phyloP scores from a whole-genome alignment of 2,329 filamentous ascomycete species.

The Pseudogymnoascus sp. region DNA sequence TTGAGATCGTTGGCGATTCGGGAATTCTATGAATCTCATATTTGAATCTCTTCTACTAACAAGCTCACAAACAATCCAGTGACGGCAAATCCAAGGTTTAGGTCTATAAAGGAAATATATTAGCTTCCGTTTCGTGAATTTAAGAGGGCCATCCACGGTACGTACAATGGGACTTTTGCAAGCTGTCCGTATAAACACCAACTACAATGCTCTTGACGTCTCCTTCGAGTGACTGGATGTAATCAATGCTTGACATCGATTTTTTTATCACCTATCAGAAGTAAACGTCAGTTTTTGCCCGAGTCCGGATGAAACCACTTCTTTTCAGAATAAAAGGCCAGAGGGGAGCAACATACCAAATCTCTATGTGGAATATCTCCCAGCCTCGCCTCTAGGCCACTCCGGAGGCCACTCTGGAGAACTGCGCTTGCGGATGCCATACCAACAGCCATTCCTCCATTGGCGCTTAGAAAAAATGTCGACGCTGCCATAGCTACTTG shows the following conservation, averaged over 20 bases:
- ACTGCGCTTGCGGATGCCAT: slow-evolving; percentile 19
- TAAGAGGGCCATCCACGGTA: neutral
- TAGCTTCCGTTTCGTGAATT: neutral
- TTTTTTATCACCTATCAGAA: neutral
- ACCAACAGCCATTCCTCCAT: slow-evolving; percentile 20
- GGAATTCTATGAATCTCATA: neutral
- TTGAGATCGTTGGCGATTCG: neutral
- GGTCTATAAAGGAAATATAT: neutral
- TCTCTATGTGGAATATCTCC: neutral
- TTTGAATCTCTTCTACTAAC: neutral
- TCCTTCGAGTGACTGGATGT: neutral
- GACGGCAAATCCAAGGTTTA: neutral
- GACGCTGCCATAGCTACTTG: slow-evolving; percentile 44
- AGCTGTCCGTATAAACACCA: neutral
- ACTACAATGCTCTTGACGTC: neutral
- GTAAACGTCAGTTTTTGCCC: neutral
- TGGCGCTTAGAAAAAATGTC: slow-evolving; percentile 36
- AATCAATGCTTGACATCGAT: neutral
- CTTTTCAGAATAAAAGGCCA: neutral
- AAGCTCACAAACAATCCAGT: neutral
- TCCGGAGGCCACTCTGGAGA: slow-evolving; percentile 14
- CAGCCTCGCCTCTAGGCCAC: neutral
- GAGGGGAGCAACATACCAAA: neutral
- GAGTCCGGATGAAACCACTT: neutral
- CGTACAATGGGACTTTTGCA: neutral